Base-by-base conservation (phyloP, 345 rosid species). In the thale cress (Arabidopsis thaliana) region DNA sequence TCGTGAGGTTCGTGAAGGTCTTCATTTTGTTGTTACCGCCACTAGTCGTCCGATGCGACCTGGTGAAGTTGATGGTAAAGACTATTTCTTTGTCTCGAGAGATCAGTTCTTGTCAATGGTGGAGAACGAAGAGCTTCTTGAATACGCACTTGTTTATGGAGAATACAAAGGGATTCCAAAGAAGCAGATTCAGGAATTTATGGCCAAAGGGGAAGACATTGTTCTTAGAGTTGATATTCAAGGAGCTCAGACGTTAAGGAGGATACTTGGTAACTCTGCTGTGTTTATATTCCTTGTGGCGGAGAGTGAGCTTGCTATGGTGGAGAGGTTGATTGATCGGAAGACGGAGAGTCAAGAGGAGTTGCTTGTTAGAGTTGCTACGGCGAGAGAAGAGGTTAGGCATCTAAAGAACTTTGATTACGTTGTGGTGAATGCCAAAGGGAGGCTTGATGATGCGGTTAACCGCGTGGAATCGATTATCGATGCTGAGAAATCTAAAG, bases 401-500 rank as follows among this genome's bases (percentile, higher is more conserved):
- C 89, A 87, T 77, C 52, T 85, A 2, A 85, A 73, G 72, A 81
- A 72, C 57, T 91, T 91, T 20, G 98, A 94, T 78, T 94, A 90
- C 69, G 91, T 88, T 46, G 88, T 91, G 25, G 92, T 94, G 40
- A 90, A 94, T 83, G 91, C 91, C 4, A 80, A 87, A 63, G 98
- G 95, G 61, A 86, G 74, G 84, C 88, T 91, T 69, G 95, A 90
- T 20, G 83, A 79, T 58, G 89, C 98, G 0, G 97, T 90, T 37
- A 81, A 56, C 33, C 67, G 86, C 12, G 83, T 94, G 34, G 92
- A 83, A 9, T 85, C 95, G 4, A 88, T 94, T 59, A 87, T 94
- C 16, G 97, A 94, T 71, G 95, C 96, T 6, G 98, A 94, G 96
- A 94, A 88, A 81, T 91, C 97, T 1, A 91, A 80, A 82, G 96